phyloP scores from a whole-genome alignment of 768 basidiomycete species.

The Trametes sanguinea region DNA sequence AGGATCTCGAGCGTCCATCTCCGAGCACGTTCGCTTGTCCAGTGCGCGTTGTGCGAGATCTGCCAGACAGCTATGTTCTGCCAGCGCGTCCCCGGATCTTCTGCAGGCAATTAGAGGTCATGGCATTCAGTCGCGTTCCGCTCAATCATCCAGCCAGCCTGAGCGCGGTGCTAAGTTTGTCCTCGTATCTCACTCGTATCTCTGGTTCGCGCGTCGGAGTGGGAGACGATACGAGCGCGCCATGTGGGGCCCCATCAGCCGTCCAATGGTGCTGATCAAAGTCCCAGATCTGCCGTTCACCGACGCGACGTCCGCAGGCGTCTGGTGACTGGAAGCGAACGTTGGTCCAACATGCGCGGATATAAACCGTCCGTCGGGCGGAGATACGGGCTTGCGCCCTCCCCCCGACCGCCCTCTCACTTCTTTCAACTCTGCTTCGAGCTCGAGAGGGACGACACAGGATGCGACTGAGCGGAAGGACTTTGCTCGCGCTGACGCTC shows the following conservation, averaged over 20 bases:
- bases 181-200: not conserved
- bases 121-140: no score
- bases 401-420: not conserved
- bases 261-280: not conserved
- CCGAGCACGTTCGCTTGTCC: no score
- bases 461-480: slow-evolving; percentile 14
- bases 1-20: no score
- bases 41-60: no score
- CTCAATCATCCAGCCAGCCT: no score
- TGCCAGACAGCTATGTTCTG: not conserved
- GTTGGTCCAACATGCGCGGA: not conserved
- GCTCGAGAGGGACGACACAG: not conserved
- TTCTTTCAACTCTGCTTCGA: not conserved
- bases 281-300: not conserved
- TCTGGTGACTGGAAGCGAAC: slow-evolving; percentile 1
- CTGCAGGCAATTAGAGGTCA: no score
- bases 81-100: not conserved
- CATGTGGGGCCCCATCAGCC: slow-evolving; percentile 6
- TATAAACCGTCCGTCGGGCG: not conserved
- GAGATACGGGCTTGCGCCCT: not conserved
- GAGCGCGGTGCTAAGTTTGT: slow-evolving; percentile 1
- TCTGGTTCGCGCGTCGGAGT: not conserved
- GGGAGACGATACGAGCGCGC: not conserved
- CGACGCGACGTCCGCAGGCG: not conserved
- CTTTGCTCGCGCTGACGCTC: slow-evolving; percentile 19